Conservation (phyloP, 148 eudicot species). For the Pharnaceum exiguum region DNA sequence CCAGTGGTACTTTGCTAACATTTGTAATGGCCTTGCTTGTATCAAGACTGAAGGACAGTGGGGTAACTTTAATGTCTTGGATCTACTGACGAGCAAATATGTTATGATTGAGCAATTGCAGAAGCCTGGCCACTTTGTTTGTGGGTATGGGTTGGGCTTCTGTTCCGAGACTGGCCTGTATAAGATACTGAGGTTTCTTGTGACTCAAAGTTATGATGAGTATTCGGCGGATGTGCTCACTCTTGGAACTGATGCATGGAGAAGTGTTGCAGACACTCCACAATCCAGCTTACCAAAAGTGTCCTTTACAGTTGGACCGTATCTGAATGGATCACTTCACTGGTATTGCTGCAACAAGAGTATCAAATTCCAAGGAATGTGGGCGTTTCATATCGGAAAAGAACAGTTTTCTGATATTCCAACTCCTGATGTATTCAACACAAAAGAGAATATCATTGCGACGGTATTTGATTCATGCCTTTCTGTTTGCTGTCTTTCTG, state of each 20-base stretch:
- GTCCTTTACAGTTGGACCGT: not conserved
- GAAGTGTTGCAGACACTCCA: not conserved
- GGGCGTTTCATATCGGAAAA: conserved; percentile 3
- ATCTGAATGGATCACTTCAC: conserved; percentile 5
- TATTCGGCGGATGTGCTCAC: not conserved
- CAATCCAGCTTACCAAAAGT: no score
- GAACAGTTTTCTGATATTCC: not conserved
- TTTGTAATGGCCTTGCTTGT: conserved; percentile 10
- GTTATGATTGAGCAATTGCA: not conserved
- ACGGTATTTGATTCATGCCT: not conserved
- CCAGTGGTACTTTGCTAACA: not conserved
- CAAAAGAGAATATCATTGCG: not conserved
- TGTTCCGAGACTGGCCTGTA: not conserved
- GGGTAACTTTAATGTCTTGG: not conserved
- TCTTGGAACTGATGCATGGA: conserved; percentile 1
- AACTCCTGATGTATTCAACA: not conserved
- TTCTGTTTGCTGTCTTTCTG: not conserved
- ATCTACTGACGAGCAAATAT: not conserved
- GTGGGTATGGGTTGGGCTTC: not conserved
- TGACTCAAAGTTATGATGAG: not conserved
- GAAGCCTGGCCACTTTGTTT: not conserved
- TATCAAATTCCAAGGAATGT: not conserved
- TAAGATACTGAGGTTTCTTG: not conserved
- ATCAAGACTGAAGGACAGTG: not conserved
- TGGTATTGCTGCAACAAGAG: not conserved